phyloP scores from a whole-genome alignment of 352 stramenopile species.

The Pythium volutum region DNA sequence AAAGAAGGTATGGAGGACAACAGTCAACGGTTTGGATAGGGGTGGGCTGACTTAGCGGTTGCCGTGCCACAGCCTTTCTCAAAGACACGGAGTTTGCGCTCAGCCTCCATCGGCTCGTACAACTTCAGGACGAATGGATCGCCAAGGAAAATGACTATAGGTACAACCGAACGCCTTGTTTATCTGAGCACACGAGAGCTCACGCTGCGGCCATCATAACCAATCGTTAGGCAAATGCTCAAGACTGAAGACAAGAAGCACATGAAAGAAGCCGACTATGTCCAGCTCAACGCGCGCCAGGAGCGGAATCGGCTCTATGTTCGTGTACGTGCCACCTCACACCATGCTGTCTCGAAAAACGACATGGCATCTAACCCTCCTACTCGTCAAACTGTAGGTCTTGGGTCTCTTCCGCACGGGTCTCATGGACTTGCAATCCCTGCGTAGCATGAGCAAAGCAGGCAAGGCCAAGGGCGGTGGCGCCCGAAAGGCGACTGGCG shows the following conservation, averaged over 20 bases:
- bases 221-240: conserved; percentile 83
- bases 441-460: conserved; percentile 66
- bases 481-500: conserved; percentile 36
- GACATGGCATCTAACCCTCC: background rate
- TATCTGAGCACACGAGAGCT: too few species aligned
- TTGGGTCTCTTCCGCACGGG: conserved; percentile 55
- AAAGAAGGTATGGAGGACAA: conserved; percentile 49
- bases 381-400: too few species aligned
- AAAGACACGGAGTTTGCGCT: conserved; percentile 54
- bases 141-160: conserved; percentile 85
- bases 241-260: conserved; percentile 89
- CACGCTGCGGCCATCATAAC: background rate
- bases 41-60: background rate
- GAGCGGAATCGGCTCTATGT: conserved; percentile 86
- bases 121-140: conserved; percentile 74
- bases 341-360: background rate
- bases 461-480: conserved; percentile 47
- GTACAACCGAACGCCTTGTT: conserved; percentile 3
- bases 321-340: conserved; percentile 33
- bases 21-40: background rate
- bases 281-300: conserved; percentile 68
- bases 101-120: conserved; percentile 48
- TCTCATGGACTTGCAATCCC: conserved; percentile 61
- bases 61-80: conserved; percentile 34
- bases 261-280: conserved; percentile 72